Evolutionary conservation across 306 rosid species (phyloP).

Genomic region (Cucurbita argyrosperma): DNA sequence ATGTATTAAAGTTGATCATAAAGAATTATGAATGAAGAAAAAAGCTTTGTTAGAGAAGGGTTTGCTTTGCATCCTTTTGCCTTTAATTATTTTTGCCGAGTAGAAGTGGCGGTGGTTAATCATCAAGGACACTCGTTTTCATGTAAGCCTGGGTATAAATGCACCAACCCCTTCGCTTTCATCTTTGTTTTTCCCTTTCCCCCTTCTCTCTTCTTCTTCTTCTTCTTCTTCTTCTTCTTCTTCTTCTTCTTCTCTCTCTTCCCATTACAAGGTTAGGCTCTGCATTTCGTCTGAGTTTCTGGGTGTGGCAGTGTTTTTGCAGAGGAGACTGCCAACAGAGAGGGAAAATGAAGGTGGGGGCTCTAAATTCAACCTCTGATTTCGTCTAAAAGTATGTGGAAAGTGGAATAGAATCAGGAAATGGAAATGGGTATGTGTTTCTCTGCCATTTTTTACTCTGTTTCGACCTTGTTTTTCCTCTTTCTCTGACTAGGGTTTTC

Average conservation of each 20-base stretch:
- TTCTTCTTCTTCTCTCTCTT: not conserved
- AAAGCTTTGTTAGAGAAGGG: conserved; percentile 11
- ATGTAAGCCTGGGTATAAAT: conserved; percentile 63
- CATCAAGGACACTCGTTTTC: conserved; percentile 78
- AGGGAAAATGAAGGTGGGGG: conserved; percentile 12
- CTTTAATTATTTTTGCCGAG: conserved; percentile 19
- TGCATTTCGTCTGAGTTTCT: conserved; percentile 3
- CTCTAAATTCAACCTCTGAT: conserved; percentile 12
- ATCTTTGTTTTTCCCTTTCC: not conserved
- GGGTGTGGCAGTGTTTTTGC: conserved; percentile 21
- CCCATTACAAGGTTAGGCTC: not conserved
- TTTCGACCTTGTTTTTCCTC: conserved; percentile 11
- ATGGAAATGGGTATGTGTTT: conserved; percentile 76
- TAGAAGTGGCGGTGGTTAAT: conserved; percentile 86
- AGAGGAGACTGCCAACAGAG: conserved; percentile 22
- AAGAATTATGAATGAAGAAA: conserved; percentile 9
- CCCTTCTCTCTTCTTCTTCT: not conserved
- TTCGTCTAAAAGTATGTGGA: conserved; percentile 26
- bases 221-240: not conserved
- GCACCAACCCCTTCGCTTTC: not conserved
- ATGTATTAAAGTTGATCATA: not conserved
- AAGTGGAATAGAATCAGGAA: conserved; percentile 72
- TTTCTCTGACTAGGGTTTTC: conserved; percentile 85
- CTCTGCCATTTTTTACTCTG: conserved; percentile 39
- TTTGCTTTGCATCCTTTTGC: not conserved